Conservation (phyloP, 208 protist species). For the Trypanosoma avium region DNA sequence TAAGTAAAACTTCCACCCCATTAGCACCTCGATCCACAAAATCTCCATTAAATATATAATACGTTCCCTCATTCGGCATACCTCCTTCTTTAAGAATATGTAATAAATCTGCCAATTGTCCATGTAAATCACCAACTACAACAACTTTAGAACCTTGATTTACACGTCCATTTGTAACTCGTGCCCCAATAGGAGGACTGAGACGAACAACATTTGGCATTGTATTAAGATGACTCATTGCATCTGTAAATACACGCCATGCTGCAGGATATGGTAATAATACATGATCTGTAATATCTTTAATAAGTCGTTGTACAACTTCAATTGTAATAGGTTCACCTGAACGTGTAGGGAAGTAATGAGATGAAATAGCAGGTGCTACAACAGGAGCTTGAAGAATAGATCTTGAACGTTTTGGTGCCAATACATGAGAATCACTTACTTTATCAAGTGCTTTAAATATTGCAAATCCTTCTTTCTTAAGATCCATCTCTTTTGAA, state of each 20-base stretch:
- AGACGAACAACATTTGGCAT: constrained; percentile 83
- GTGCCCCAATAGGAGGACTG: constrained; percentile 65
- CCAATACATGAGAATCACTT: constrained; percentile 69
- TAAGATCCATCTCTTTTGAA: constrained; percentile 88
- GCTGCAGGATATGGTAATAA: constrained; percentile 78
- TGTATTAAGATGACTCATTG: constrained; percentile 82
- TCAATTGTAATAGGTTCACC: constrained; percentile 67
- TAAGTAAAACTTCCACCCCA: constrained; percentile 95
- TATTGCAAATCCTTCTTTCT: constrained; percentile 85
- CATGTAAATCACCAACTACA: constrained; percentile 89
- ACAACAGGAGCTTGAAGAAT: constrained; percentile 67
- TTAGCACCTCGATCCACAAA: constrained; percentile 97
- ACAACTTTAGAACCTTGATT: constrained; percentile 84
- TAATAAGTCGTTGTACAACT: constrained; percentile 68
- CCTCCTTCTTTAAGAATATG: constrained; percentile 82
- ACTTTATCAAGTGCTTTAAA: constrained; percentile 86
- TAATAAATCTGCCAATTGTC: constrained; percentile 83
- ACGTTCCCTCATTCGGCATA: constrained; percentile 76
- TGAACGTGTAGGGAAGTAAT: constrained; percentile 72
- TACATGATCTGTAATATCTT: constrained; percentile 66
- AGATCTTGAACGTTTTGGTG: constrained; percentile 69
- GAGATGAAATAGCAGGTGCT: constrained; percentile 63
- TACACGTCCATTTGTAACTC: constrained; percentile 66
- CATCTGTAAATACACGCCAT: constrained; percentile 84
- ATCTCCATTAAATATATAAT: constrained; percentile 95